Percentiles rank a stretch among this genome's conserved stretches.
These are phyloP conservation scores for Scutellaria galericulata DNA, from an alignment of 257 asterid genomes.

Conservation along the genomic window DNA sequence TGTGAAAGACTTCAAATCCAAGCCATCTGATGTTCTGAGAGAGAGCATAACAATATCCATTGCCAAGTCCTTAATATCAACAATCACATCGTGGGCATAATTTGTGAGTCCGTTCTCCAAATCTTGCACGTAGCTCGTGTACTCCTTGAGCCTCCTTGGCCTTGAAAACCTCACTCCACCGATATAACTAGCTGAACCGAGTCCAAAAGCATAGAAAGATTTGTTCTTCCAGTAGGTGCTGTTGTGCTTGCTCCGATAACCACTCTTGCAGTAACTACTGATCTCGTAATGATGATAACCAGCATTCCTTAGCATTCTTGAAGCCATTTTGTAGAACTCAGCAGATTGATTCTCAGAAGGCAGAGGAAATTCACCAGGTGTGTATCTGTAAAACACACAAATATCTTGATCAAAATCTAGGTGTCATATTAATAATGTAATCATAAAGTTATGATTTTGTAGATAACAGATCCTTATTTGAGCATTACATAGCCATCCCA, in stretches of 20 bases:
- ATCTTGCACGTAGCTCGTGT: constrained; percentile 61
- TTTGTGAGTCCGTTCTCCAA: constrained; percentile 52
- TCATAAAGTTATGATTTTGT: neutral
- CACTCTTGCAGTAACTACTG: constrained; percentile 85
- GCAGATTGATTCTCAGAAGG: constrained; percentile 90
- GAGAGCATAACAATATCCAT: constrained; percentile 87
- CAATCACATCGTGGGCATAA: constrained; percentile 26
- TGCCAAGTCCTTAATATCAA: constrained; percentile 66
- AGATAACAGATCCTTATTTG: neutral
- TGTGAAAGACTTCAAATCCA: constrained; percentile 70
- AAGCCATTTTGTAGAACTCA: constrained; percentile 80
- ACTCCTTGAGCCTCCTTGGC: constrained; percentile 83
- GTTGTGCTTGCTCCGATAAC: constrained; percentile 87
- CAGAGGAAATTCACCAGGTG: constrained; percentile 86
- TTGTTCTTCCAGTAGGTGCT: constrained; percentile 81
- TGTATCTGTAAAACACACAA: constrained; percentile 59
- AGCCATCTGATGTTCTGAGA: constrained; percentile 76
- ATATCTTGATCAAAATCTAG: constrained; percentile 11
- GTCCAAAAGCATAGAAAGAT: constrained; percentile 82
- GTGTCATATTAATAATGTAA: neutral
- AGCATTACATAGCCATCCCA: constrained; percentile 13
- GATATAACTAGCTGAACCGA: constrained; percentile 85
- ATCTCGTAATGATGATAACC: constrained; percentile 92
- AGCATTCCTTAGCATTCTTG: constrained; percentile 65
- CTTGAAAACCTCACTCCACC: constrained; percentile 78